These are phyloP conservation scores for Salix suchowensis DNA, from an alignment of 345 rosid genomes.

Conservation along the genomic window DNA sequence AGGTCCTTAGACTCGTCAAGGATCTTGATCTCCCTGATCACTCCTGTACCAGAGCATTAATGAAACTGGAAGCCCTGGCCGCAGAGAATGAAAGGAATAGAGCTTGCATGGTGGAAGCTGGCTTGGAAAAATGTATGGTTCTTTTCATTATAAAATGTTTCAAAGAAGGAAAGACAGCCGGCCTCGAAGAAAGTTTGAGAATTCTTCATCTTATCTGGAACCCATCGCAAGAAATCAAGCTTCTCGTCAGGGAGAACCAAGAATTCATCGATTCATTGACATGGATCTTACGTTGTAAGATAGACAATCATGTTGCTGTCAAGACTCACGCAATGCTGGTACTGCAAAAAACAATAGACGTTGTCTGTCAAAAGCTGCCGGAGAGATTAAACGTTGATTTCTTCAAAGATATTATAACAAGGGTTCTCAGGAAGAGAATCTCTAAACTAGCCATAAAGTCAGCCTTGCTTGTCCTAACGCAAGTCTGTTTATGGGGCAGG, in stretches of 20 bases:
- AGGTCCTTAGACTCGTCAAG: slow-evolving; percentile 25
- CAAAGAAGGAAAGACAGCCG: slow-evolving; percentile 4
- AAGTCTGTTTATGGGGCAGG: slow-evolving; percentile 34
- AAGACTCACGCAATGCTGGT: slow-evolving; percentile 28
- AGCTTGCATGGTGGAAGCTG: slow-evolving; percentile 32
- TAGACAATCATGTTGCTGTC: slow-evolving; percentile 2
- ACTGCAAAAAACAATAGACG: slow-evolving; percentile 20
- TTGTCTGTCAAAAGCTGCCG: slow-evolving; percentile 6
- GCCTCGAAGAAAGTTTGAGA: slow-evolving; percentile 37
- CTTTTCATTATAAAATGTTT: slow-evolving; percentile 21
- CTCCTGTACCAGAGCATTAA: slow-evolving; percentile 8
- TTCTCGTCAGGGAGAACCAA: slow-evolving; percentile 22
- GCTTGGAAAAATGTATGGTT: slow-evolving; percentile 24
- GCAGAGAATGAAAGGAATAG: slow-evolving; percentile 31
- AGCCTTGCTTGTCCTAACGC: slow-evolving; percentile 30
- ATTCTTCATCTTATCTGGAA: slow-evolving; percentile 31
- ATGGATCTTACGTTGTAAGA: slow-evolving; percentile 24
- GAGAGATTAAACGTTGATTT: slow-evolving; percentile 32
- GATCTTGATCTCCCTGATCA: slow-evolving; percentile 21
- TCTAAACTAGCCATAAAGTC: slow-evolving; percentile 36
- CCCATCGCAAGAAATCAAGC: slow-evolving; percentile 24
- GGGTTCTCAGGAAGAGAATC: slow-evolving; percentile 12
- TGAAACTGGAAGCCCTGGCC: slow-evolving; percentile 31
- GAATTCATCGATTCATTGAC: slow-evolving; percentile 35
- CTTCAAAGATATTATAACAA: slow-evolving; percentile 19